phyloP scores from a whole-genome alignment of 805 yeast species.

The Deakozyma indianensis region DNA sequence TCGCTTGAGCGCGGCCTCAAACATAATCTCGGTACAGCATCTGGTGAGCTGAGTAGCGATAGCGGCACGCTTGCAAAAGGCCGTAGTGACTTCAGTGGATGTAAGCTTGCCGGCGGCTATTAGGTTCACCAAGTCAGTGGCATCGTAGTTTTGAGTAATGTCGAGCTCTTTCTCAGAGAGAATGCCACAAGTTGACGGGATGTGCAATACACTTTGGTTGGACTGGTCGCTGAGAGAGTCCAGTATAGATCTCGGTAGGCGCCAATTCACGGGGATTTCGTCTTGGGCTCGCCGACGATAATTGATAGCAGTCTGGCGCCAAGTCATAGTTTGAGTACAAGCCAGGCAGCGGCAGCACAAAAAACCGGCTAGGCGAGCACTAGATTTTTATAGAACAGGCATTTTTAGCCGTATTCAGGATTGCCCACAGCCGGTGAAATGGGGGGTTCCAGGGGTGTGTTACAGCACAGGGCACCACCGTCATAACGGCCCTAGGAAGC shows the following conservation, averaged over 20 bases:
- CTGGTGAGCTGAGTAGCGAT: conserved; percentile 40
- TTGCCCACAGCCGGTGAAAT: too few relatives aligned
- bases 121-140: conserved; percentile 10
- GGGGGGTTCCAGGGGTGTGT: too few relatives aligned
- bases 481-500: too few relatives aligned
- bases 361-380: too few relatives aligned
- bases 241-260: neutral
- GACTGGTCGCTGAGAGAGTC: neutral
- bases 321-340: too few relatives aligned
- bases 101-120: conserved; percentile 22
- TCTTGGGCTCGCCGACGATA: neutral
- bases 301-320: neutral
- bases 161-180: conserved; percentile 12
- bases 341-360: too few relatives aligned
- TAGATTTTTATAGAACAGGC: too few relatives aligned
- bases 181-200: conserved; percentile 10
- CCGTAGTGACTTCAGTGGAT: conserved; percentile 33
- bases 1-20: conserved; percentile 41
- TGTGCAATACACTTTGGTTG: neutral
- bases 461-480: too few relatives aligned
- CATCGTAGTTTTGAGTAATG: conserved; percentile 14
- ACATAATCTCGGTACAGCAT: conserved; percentile 26
- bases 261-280: neutral
- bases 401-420: too few relatives aligned
- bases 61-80: conserved; percentile 45